Evolutionary conservation across 2,329 filamentous ascomycete species (phyloP).

Genomic region (Fusarium pilosicola): DNA sequence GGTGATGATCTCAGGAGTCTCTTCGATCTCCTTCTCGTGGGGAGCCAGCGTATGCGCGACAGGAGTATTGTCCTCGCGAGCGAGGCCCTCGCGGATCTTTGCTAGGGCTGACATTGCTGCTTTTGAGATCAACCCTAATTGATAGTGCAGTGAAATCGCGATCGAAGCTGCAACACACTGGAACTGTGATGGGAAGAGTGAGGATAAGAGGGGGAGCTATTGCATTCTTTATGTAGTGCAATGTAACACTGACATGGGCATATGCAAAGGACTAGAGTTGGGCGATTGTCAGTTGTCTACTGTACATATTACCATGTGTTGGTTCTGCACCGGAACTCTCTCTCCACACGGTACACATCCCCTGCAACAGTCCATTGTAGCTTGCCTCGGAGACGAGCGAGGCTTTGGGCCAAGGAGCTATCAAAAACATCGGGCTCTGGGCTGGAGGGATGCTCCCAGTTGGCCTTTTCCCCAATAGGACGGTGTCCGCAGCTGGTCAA

Average conservation of each 20-base stretch:
- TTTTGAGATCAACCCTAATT: constrained; percentile 1
- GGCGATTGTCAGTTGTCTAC: background rate
- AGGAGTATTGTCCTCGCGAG: constrained; percentile 18
- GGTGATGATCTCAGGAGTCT: constrained; percentile 9
- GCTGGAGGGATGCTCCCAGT: constrained; percentile 11
- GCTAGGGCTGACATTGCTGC: constrained; percentile 30
- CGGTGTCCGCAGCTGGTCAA: constrained; percentile 8
- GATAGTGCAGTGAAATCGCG: background rate
- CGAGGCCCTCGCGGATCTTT: constrained; percentile 29
- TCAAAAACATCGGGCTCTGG: background rate
- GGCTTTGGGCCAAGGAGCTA: constrained; percentile 19
- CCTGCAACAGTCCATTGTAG: constrained; percentile 3
- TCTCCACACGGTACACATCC: background rate
- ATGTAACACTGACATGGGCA: constrained; percentile 20
- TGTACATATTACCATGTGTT: constrained; percentile 3
- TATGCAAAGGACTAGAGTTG: background rate
- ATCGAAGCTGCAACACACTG: constrained; percentile 2
- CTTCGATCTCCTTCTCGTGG: constrained; percentile 15
- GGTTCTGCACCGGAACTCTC: constrained; percentile 2
- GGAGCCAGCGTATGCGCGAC: constrained; percentile 18
- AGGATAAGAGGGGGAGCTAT: constrained; percentile 6
- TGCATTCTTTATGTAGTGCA: constrained; percentile 22
- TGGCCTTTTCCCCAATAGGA: constrained; percentile 21
- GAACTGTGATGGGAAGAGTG: background rate
- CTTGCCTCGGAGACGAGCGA: background rate